A percentile compares a stretch with the other conserved stretches of the same genome.
phyloP scores from a whole-genome alignment of 2,329 filamentous ascomycete species.

The Rasamsonia emersonii region DNA sequence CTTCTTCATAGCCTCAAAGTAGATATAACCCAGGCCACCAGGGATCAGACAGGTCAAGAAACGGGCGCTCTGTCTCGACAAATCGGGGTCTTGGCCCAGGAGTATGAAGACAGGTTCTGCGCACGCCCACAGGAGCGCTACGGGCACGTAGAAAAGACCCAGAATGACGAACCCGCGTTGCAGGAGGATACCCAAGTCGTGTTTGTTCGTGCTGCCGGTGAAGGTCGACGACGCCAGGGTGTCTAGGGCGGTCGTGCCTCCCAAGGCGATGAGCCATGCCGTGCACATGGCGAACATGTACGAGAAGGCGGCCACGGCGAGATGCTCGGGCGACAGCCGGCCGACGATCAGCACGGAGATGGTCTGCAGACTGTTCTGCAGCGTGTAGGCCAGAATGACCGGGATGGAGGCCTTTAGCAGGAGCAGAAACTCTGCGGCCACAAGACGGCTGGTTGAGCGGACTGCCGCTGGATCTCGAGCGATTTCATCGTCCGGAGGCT shows the following conservation, averaged over 20 bases:
- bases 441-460: constrained; percentile 25
- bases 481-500: constrained; percentile 10
- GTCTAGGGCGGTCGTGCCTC: constrained; percentile 77
- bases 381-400: constrained; percentile 73
- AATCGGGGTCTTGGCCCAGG: constrained; percentile 69
- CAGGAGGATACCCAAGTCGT: constrained; percentile 68
- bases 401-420: constrained; percentile 63
- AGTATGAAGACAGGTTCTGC: constrained; percentile 65
- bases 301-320: constrained; percentile 75
- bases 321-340: constrained; percentile 65
- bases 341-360: constrained; percentile 74
- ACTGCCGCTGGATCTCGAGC: constrained; percentile 14
- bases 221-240: constrained; percentile 76
- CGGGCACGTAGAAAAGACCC: constrained; percentile 60
- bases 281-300: constrained; percentile 94
- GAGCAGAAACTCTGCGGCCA: constrained; percentile 55
- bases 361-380: constrained; percentile 81
- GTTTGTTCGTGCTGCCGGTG: constrained; percentile 69
- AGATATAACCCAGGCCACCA: constrained; percentile 77
- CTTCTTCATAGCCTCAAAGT: constrained; percentile 69
- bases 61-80: constrained; percentile 62
- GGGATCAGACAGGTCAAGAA: constrained; percentile 70
- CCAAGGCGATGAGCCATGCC: constrained; percentile 77
- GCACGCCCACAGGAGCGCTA: constrained; percentile 65
- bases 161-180: constrained; percentile 69